Conservation (phyloP, 805 yeast genomes). For the Metschnikowia aberdeeniae region DNA sequence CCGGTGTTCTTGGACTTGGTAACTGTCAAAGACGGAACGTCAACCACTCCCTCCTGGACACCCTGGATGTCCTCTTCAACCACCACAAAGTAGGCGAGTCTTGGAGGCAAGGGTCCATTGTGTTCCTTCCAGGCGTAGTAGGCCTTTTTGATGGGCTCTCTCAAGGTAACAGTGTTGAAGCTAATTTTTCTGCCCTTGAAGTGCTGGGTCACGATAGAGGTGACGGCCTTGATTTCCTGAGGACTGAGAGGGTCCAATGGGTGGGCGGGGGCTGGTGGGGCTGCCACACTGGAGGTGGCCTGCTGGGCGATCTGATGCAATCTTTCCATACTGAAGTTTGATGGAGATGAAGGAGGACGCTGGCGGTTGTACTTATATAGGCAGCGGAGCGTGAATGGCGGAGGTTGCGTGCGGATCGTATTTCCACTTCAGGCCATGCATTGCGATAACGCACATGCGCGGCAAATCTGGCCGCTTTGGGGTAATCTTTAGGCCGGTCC, state of each 20-base stretch:
- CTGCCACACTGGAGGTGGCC: conserved; percentile 49
- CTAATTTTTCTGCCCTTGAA: conserved; percentile 44
- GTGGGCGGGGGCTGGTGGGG: conserved; percentile 56
- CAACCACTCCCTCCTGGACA: conserved; percentile 68
- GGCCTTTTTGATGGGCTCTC: conserved; percentile 65
- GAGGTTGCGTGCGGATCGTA: conserved; percentile 2
- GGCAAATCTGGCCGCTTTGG: conserved; percentile 1
- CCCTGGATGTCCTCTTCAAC: conserved; percentile 57
- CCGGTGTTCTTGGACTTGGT: conserved; percentile 45
- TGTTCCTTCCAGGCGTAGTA: conserved; percentile 64
- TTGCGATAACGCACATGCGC: conserved; percentile 2
- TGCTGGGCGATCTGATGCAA: conserved; percentile 60
- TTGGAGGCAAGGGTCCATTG: conserved; percentile 58
- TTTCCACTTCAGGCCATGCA: neutral
- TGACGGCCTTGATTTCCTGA: conserved; percentile 56
- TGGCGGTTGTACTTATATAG: neutral
- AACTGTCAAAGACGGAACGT: conserved; percentile 46
- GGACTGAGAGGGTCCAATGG: conserved; percentile 70
- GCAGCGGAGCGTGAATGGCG: neutral
- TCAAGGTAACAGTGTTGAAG: conserved; percentile 67
- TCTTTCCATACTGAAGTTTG: conserved; percentile 49
- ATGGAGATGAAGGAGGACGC: neutral
- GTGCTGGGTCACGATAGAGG: conserved; percentile 47
- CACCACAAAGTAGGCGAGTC: conserved; percentile 64
- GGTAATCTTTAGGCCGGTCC: conserved; percentile 1